Evolutionary conservation across 441 rosid species (phyloP).

Genomic region (Erodium trifolium): DNA sequence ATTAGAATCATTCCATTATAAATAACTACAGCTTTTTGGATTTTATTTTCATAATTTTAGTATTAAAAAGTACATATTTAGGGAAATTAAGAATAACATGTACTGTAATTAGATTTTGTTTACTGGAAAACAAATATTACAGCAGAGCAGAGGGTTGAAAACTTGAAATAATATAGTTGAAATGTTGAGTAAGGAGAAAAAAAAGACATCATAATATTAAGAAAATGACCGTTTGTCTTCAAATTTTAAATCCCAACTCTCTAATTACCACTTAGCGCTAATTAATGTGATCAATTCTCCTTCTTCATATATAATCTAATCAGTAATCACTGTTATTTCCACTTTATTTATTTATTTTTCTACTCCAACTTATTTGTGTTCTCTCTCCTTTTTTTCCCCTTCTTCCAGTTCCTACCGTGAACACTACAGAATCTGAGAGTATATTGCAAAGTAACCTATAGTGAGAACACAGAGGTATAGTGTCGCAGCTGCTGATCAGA

Average conservation of each 20-base stretch:
- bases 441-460: constrained; percentile 28
- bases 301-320: too few species aligned
- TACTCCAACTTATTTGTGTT: neutral
- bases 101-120: too few species aligned
- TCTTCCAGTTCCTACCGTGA: neutral
- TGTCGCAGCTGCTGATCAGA: constrained; percentile 41
- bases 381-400: neutral
- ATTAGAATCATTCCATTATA: too few species aligned
- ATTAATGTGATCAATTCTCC: neutral
- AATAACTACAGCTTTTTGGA: too few species aligned
- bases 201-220: neutral
- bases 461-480: constrained; percentile 14
- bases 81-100: too few species aligned
- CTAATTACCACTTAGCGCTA: neutral
- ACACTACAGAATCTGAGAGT: constrained; percentile 30
- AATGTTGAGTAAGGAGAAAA: too few species aligned
- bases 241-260: neutral
- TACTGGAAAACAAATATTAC: too few species aligned
- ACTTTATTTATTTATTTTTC: neutral
- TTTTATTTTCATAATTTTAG: too few species aligned
- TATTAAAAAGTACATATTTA: too few species aligned
- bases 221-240: neutral
- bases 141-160: too few species aligned
- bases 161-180: too few species aligned
- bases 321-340: neutral